These are phyloP conservation scores for Lodderomyces parapsilosis DNA, from an alignment of 1,139 yeast species.

Conservation along the genomic window DNA sequence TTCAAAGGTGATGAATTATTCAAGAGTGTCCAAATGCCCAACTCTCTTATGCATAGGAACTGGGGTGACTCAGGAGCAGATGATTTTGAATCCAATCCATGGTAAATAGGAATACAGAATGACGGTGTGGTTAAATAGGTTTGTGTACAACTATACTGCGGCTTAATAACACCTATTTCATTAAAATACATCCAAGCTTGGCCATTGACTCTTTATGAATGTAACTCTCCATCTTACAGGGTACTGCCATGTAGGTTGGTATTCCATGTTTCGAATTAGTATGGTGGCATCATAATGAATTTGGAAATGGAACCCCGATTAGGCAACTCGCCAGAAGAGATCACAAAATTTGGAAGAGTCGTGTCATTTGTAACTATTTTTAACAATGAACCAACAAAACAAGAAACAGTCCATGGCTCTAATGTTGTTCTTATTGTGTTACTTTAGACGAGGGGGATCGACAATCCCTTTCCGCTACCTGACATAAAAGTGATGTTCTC, in stretches of 20 bases:
- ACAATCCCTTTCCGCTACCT: neutral
- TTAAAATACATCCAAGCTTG: no score
- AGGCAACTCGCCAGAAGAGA: neutral
- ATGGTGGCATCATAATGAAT: neutral
- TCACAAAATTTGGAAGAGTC: neutral
- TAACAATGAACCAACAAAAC: no score
- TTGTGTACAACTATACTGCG: no score
- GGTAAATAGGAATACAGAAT: slow-evolving; percentile 27
- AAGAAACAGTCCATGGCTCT: no score
- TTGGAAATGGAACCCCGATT: neutral
- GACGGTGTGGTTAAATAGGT: neutral
- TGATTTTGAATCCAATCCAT: slow-evolving; percentile 47
- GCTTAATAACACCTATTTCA: no score
- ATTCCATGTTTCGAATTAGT: neutral
- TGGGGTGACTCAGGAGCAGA: slow-evolving; percentile 46
- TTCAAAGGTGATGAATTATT: slow-evolving; percentile 50
- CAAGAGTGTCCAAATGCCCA: slow-evolving; percentile 50
- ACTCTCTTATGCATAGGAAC: slow-evolving; percentile 49
- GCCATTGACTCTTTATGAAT: no score
- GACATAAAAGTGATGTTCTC: no score
- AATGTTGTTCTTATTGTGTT: neutral
- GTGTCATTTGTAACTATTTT: neutral
- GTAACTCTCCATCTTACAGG: no score
- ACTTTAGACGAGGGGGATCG: neutral
- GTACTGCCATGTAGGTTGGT: no score